Evolutionary conservation across 2,329 filamentous ascomycete species (phyloP), one percentile per base, ranked within the genome.

Genomic region (Lecanicillium sp.): DNA sequence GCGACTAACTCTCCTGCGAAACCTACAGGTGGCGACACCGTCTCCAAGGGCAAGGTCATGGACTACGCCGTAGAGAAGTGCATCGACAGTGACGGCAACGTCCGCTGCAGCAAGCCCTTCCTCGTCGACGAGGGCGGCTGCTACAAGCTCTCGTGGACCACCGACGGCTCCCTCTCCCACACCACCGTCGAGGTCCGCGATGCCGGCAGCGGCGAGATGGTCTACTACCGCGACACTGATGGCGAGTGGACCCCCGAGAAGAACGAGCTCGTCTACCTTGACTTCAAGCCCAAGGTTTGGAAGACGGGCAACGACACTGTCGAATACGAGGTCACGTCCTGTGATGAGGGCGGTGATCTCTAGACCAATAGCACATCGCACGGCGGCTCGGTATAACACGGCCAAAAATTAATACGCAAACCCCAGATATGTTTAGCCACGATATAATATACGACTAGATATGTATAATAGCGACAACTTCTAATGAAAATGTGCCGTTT

Each of bases 251-350:
- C 49, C 2, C 58, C 64, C 0, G 59, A 65, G 46, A 68, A 68
- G 57, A 53, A 53, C 9, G 65, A 68, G 56, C 51, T 66, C 15
- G 63, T 68, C 4, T 67, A 67, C 22, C 42, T 69, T 29, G 65
- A 68, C 43, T 69, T 68, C 45, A 66, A 64, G 45, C 65, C 66
- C 13, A 69, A 68, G 57, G 44, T 69, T 3, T 60, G 58, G 39
- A 58, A 56, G 30, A 62, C 59, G 3, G 65, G 64, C 3, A 68
- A 68, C 32, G 53, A 63, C 44, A 68, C 65, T 2, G 65, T 69
- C 7, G 56, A 62, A 33, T 69, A 67, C 40, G 53, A 56, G 42
- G 62, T 68, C 3, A 36, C 27, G 4, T 20, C 17, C 15, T 43
- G 41, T 13, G 31, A 15, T 9, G 18, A 38, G 12, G 32, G 19